These are phyloP conservation scores for Martensiomyces pterosporus DNA, from an alignment of 192 early-diverging fungal genomes.

Conservation along the genomic window DNA sequence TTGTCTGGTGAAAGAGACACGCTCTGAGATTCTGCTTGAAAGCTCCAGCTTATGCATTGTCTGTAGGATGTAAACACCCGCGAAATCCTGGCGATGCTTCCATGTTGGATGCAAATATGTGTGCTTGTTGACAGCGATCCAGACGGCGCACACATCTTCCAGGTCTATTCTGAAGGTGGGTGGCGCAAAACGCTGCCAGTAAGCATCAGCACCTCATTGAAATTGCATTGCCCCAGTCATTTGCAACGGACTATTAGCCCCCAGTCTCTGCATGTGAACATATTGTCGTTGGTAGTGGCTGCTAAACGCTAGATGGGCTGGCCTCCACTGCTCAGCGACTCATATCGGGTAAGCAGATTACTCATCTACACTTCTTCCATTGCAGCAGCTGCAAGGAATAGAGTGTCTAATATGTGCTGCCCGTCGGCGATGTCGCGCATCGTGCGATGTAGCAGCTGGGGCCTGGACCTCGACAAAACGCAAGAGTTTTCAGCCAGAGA, in stretches of 20 bases:
- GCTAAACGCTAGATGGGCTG: conserved; percentile 23
- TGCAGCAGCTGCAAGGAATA: too few relatives aligned
- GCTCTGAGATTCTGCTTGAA: too few relatives aligned
- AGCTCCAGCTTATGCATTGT: background rate
- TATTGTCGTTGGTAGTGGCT: conserved; percentile 6
- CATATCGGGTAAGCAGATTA: too few relatives aligned
- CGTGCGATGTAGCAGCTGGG: conserved; percentile 23
- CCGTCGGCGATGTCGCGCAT: too few relatives aligned
- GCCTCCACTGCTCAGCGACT: conserved; percentile 38
- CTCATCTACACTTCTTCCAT: too few relatives aligned
- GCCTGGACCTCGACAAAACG: conserved; percentile 16
- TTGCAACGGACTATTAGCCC: too few relatives aligned
- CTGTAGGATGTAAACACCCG: conserved; percentile 47
- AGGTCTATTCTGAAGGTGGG: conserved; percentile 37
- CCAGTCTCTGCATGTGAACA: background rate
- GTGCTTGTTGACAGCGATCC: conserved; percentile 43
- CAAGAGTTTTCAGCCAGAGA: conserved; percentile 31
- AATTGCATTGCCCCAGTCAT: too few relatives aligned
- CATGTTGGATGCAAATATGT: background rate
- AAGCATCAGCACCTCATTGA: conserved; percentile 12
- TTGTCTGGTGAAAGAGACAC: too few relatives aligned
- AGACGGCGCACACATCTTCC: conserved; percentile 43
- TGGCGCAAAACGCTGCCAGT: conserved; percentile 4
- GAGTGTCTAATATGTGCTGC: too few relatives aligned
- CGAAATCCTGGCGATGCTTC: conserved; percentile 14